Percentiles rank a stretch among this genome's conserved stretches.
phyloP scores from a whole-genome alignment of 1,139 yeast species.

The Hansenula sp. region DNA sequence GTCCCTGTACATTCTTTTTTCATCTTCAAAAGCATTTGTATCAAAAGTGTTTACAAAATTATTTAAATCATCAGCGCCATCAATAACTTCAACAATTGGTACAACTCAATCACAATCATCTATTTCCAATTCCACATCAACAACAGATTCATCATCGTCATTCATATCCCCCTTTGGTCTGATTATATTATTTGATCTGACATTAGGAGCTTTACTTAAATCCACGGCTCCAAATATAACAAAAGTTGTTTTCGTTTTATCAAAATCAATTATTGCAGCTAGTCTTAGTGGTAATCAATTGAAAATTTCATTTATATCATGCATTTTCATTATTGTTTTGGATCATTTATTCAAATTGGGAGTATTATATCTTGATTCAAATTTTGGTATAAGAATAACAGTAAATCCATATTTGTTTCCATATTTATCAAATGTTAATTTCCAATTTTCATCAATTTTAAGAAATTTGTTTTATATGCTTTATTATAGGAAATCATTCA shows the following conservation, averaged over 20 bases:
- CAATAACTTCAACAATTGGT: constrained; percentile 9
- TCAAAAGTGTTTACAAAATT: constrained; percentile 32
- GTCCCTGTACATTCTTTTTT: constrained; percentile 35
- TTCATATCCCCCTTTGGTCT: constrained; percentile 10
- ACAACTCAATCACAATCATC: not conserved
- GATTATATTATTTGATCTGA: constrained; percentile 26
- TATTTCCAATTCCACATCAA: not conserved
- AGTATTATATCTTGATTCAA: constrained; percentile 8
- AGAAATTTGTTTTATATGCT: not conserved
- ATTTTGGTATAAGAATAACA: constrained; percentile 6
- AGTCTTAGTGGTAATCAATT: constrained; percentile 36
- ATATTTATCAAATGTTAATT: constrained; percentile 3
- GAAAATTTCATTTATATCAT: constrained; percentile 9
- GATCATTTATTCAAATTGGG: constrained; percentile 9
- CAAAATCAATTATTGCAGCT: constrained; percentile 42
- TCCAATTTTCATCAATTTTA: not conserved
- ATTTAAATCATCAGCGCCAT: not conserved
- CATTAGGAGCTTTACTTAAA: constrained; percentile 30
- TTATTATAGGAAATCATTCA: constrained; percentile 1
- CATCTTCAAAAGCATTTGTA: constrained; percentile 35
- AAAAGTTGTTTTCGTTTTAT: constrained; percentile 35
- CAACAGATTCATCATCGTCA: not conserved
- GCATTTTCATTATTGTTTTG: constrained; percentile 6
- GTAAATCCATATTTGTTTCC: constrained; percentile 8
- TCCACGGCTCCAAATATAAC: constrained; percentile 32